phyloP scores from a whole-genome alignment of 768 basidiomycete genomes.

The Clitopilus hobsonii region DNA sequence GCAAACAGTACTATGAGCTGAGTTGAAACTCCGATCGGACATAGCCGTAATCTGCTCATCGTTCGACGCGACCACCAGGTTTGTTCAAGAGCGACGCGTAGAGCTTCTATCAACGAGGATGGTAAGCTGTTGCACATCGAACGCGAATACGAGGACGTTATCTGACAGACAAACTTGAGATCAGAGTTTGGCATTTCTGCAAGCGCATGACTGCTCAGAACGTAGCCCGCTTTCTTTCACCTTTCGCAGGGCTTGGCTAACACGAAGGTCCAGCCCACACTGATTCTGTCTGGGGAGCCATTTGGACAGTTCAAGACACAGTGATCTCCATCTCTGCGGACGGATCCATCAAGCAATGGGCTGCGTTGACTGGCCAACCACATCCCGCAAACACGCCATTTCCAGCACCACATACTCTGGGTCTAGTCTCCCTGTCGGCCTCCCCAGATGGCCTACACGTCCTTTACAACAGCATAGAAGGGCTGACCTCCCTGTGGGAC shows the following conservation, averaged over 20 bases:
- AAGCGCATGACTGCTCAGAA: constrained; percentile 73
- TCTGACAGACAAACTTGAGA: neutral
- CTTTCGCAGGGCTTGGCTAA: constrained; percentile 19
- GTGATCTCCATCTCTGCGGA: constrained; percentile 74
- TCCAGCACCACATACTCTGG: constrained; percentile 76
- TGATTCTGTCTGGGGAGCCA: constrained; percentile 75
- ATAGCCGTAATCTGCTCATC: constrained; percentile 27
- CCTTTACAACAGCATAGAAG: constrained; percentile 81
- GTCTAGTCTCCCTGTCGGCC: constrained; percentile 76
- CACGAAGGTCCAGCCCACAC: constrained; percentile 56
- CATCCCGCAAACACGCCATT: constrained; percentile 42
- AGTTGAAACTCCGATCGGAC: constrained; percentile 55
- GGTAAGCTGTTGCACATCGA: constrained; percentile 19
- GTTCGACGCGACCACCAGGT: constrained; percentile 17
- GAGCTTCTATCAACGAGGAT: constrained; percentile 15
- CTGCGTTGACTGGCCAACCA: constrained; percentile 60
- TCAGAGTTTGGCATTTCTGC: constrained; percentile 70
- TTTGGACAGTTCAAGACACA: constrained; percentile 64
- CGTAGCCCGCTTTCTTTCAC: constrained; percentile 39
- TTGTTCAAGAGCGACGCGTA: neutral
- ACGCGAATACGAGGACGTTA: neutral
- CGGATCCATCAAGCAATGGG: constrained; percentile 72
- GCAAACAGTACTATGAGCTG: constrained; percentile 21
- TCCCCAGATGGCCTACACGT: constrained; percentile 60
- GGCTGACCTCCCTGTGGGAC: constrained; percentile 75